A percentile compares a stretch with the other conserved stretches of the same genome.
Evolutionary conservation across 129 eudicot genomes (phyloP).

Genomic region (Flaveria trinervia): DNA sequence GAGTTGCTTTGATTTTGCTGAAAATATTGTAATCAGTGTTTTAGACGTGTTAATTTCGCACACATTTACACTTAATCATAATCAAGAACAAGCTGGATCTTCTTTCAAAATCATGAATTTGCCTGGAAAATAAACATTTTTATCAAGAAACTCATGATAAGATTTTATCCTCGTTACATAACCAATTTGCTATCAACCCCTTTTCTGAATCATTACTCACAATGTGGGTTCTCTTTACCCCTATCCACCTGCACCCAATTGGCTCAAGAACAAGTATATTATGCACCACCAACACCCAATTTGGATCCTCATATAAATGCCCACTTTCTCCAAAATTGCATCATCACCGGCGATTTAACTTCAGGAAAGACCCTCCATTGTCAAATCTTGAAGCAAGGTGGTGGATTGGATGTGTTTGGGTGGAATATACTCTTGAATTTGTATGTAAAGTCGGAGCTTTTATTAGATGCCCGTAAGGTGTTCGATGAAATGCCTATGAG

Average conservation of each 20-base stretch:
- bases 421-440: conserved; percentile 64
- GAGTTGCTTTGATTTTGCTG: no score
- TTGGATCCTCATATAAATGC: conserved; percentile 49
- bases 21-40: no score
- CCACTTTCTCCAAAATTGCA: conserved; percentile 47
- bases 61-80: background rate
- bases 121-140: background rate
- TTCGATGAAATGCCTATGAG: conserved; percentile 73
- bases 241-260: conserved; percentile 27
- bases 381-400: conserved; percentile 46
- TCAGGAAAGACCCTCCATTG: conserved; percentile 59
- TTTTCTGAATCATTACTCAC: conserved; percentile 4
- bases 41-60: background rate
- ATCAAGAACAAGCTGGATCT: conserved; percentile 1
- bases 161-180: conserved; percentile 18
- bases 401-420: conserved; percentile 64
- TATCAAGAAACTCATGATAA: conserved; percentile 27
- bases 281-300: conserved; percentile 20
- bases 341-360: conserved; percentile 28
- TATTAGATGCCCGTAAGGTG: conserved; percentile 50
- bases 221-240: conserved; percentile 26
- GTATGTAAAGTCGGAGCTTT: conserved; percentile 41
- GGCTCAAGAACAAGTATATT: conserved; percentile 19
- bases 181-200: conserved; percentile 11
- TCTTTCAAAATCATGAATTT: conserved; percentile 22